phyloP scores from a whole-genome alignment of 2,329 filamentous ascomycete species.

The Claviceps cyperi region DNA sequence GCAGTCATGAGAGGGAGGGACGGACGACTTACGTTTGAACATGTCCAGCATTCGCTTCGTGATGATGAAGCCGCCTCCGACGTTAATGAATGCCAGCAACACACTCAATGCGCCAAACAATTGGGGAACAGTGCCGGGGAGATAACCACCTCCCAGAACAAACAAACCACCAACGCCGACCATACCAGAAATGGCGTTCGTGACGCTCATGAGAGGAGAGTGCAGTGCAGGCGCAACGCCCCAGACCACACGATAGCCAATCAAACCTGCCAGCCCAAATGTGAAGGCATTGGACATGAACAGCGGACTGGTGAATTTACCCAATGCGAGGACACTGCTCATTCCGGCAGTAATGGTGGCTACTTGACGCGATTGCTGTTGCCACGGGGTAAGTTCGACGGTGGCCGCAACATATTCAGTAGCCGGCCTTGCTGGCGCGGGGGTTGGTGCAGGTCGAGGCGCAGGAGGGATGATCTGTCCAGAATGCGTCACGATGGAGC shows the following conservation, averaged over 20 bases:
- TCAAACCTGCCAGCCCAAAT: conserved; percentile 68
- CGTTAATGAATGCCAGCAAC: conserved; percentile 73
- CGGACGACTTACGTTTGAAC: conserved; percentile 49
- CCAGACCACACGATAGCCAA: conserved; percentile 83
- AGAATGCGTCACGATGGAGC: conserved; percentile 67
- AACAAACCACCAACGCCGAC: conserved; percentile 81
- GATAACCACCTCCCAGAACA: conserved; percentile 68
- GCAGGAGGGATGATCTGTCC: conserved; percentile 64
- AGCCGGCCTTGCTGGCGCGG: conserved; percentile 30
- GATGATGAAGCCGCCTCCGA: conserved; percentile 79
- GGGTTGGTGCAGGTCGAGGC: conserved; percentile 49
- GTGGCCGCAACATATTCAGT: conserved; percentile 35
- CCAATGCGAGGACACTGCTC: conserved; percentile 58
- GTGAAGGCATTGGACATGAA: conserved; percentile 86
- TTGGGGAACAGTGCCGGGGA: conserved; percentile 68
- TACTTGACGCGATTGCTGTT: conserved; percentile 65
- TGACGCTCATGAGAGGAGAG: conserved; percentile 83
- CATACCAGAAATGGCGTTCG: conserved; percentile 86
- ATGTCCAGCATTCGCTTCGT: conserved; percentile 90
- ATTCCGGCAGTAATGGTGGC: conserved; percentile 62
- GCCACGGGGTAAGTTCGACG: conserved; percentile 65
- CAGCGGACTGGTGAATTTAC: conserved; percentile 65
- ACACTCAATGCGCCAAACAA: conserved; percentile 66
- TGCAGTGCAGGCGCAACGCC: conserved; percentile 72
- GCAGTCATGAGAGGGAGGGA: conserved; percentile 6